Conservation (phyloP, 164 flowering plant genomes). For the Stephania cephalantha region DNA sequence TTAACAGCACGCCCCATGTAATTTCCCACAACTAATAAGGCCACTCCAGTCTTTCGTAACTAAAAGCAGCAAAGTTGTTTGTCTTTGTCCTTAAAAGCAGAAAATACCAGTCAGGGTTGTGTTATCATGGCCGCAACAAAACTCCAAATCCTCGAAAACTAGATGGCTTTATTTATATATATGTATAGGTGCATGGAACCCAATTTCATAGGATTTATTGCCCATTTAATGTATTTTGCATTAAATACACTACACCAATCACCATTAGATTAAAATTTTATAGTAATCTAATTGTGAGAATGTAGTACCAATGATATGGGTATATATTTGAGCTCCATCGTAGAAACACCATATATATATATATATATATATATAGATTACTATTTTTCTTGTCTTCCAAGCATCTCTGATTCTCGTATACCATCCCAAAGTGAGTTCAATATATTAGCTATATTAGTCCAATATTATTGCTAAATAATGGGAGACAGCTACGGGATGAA, state of each 20-base stretch:
- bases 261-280: too few species aligned
- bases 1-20: neutral
- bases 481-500: constrained; percentile 3
- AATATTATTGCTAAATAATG: neutral
- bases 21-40: neutral
- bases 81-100: neutral
- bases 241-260: too few species aligned
- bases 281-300: too few species aligned
- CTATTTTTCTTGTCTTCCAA: too few species aligned
- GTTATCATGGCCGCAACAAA: neutral
- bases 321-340: too few species aligned
- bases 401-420: neutral
- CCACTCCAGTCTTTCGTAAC: neutral
- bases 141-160: neutral
- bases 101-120: neutral
- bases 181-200: too few species aligned
- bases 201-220: too few species aligned
- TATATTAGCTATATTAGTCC: too few species aligned
- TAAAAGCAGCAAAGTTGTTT: neutral
- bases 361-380: neutral
- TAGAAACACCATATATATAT: too few species aligned
- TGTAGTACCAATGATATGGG: too few species aligned
- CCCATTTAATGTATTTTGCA: too few species aligned
- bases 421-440: neutral
- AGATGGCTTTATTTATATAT: neutral